Conservation (phyloP, 2,329 filamentous ascomycete genomes). For the Rhynchosporium secalis region DNA sequence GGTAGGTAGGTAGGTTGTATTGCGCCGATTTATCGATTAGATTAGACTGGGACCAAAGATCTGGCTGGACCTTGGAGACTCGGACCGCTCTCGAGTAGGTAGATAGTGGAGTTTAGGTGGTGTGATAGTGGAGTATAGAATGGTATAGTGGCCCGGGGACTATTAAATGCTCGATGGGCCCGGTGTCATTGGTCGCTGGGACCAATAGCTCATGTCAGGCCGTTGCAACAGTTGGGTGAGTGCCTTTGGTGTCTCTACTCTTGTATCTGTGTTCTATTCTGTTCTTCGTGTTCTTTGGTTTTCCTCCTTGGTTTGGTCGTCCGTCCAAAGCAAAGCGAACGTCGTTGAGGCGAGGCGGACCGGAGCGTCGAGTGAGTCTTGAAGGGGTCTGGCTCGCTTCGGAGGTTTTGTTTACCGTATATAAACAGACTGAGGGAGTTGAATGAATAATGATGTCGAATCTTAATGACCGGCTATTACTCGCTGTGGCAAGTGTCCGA, state of each 20-base stretch:
- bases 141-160: not conserved
- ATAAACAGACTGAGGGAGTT: too few species aligned
- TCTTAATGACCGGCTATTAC: too few species aligned
- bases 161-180: not conserved
- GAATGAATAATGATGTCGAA: too few species aligned
- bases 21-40: too few species aligned
- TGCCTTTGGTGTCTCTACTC: not conserved
- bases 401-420: too few species aligned
- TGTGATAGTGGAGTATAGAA: not conserved
- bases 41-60: too few species aligned
- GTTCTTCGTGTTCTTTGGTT: too few species aligned
- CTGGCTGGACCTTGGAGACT: too few species aligned
- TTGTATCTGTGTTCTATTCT: too few species aligned
- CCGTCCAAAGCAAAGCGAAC: not conserved
- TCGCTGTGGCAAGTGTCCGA: too few species aligned
- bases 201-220: constrained; percentile 6
- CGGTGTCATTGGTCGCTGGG: constrained; percentile 2
- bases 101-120: not conserved
- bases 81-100: not conserved
- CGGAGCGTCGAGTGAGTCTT: not conserved
- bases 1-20: too few species aligned
- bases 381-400: too few species aligned
- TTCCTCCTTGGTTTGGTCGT: not conserved
- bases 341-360: not conserved
- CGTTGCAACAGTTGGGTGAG: not conserved